Conservation (phyloP, 23 red algal species). For the Pyropia haitanensis region DNA sequence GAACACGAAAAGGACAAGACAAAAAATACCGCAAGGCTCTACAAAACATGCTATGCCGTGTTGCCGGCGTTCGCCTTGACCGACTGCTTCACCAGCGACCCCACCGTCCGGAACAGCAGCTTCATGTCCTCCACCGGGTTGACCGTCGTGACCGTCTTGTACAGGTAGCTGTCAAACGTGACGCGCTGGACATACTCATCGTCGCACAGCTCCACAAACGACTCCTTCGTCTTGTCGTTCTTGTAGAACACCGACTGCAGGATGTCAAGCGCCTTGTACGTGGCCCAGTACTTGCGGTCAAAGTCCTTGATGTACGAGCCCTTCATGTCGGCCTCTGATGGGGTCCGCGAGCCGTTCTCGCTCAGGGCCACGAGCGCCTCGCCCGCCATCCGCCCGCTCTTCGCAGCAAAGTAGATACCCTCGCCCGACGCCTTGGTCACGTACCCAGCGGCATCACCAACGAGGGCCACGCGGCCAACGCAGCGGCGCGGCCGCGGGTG, state of each 20-base stretch:
- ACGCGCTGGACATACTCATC: slow-evolving; percentile 98
- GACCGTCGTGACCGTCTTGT: slow-evolving; percentile 93
- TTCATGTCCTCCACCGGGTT: slow-evolving; percentile 93
- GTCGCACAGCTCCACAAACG: slow-evolving; percentile 96
- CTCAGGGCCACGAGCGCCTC: slow-evolving; percentile 71
- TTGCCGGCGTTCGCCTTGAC: slow-evolving; percentile 36
- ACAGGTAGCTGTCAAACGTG: slow-evolving; percentile 97
- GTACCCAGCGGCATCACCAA: slow-evolving; percentile 97
- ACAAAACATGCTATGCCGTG: slow-evolving; percentile 7
- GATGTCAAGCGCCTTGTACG: slow-evolving; percentile 94
- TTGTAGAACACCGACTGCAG: slow-evolving; percentile 92
- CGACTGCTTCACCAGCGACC: slow-evolving; percentile 52
- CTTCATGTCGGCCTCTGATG: slow-evolving; percentile 75
- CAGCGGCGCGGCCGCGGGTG: slow-evolving; percentile 92
- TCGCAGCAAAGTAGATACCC: slow-evolving; percentile 99
- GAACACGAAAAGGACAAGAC: too few species aligned
- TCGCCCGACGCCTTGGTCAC: slow-evolving; percentile 98
- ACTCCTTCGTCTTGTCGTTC: slow-evolving; percentile 82
- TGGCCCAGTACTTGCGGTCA: slow-evolving; percentile 97
- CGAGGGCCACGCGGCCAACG: slow-evolving; percentile 79
- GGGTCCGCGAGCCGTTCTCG: slow-evolving; percentile 54
- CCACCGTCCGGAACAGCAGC: slow-evolving; percentile 91
- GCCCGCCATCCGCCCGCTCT: slow-evolving; percentile 91
- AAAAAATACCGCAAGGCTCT: too few species aligned
- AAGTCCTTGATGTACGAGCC: slow-evolving; percentile 73